Evolutionary conservation across 2,329 filamentous ascomycete genomes (phyloP), one percentile per base, ranked within the genome.

Genomic region (Sporothrix protearum): DNA sequence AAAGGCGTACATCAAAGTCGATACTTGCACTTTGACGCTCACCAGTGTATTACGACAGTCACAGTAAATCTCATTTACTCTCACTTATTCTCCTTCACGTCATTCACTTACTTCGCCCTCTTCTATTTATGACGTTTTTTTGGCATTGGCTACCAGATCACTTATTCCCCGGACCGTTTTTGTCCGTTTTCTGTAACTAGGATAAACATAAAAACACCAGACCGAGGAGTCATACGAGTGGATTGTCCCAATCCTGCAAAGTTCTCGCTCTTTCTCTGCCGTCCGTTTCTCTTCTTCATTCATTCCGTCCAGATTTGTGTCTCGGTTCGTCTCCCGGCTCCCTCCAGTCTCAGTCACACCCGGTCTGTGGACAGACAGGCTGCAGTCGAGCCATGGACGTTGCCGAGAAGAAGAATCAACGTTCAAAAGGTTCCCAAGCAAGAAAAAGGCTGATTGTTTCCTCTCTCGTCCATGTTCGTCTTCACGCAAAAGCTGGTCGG

Each of bases 111-210:
- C n/a, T 53, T 25, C 28, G 9, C 7, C 49, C 49, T 53, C 49
- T 28, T 33, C 55, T 19, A 6, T 69, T 69, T 71, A 69, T 69
- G 19, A 57, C 49, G 57, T 69, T 72, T 71, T 72, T 71, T 72
- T 72, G 70, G 63, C 33, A 64, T 69, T 72, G 66, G 68, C 68
- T 72, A 70, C 68, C 71, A 70, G 68, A 70, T 57, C 59, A 47
- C 59, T 57, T 51, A 55, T 68, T 64, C 55, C 71, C 71, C 66
- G 57, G 71, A 66, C 71, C 71, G 67, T 47, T 68, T 66, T 67
- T 51, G 45, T 49, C 64, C 45, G 45, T 67, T 71, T 71, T 71
- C 69, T 66, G 39, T 69, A 69, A 63, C 67, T 72, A 68, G 64
- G 39, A 59, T 45, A 49, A 45, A 72, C 33, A 45, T 36, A 72